Evolutionary conservation across 148 eudicot species (phyloP).

Genomic region (Suaeda aralocaspica): DNA sequence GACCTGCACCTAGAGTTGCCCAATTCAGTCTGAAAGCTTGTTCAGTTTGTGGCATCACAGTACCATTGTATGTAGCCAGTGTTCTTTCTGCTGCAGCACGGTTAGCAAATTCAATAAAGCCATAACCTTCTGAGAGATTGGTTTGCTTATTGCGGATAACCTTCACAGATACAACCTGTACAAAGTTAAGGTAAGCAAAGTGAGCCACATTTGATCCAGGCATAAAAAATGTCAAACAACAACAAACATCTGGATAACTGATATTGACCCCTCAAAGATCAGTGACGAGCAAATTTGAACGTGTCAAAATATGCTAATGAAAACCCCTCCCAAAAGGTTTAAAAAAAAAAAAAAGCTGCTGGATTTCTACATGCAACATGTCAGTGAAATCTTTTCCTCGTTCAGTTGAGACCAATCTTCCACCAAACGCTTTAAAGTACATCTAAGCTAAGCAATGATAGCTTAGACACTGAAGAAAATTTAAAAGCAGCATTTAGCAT

Average conservation of each 20-base stretch:
- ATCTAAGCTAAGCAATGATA: background rate
- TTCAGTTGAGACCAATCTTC: background rate
- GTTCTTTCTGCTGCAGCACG: constrained; percentile 83
- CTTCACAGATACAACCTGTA: constrained; percentile 63
- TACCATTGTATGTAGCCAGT: constrained; percentile 60
- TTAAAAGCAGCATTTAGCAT: background rate
- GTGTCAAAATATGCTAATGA: no score
- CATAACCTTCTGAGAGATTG: constrained; percentile 84
- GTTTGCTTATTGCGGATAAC: constrained; percentile 83
- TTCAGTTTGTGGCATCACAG: constrained; percentile 74
- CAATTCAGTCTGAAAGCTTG: constrained; percentile 83
- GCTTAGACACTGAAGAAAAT: background rate
- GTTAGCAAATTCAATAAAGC: constrained; percentile 72
- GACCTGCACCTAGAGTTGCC: constrained; percentile 91
- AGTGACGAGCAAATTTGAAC: no score
- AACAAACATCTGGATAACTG: background rate
- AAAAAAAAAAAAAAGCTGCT: no score
- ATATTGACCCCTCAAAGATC: background rate
- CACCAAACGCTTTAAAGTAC: background rate
- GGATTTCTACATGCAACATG: no score
- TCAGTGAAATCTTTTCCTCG: no score
- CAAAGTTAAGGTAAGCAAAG: background rate
- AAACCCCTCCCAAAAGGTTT: no score
- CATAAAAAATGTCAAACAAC: background rate
- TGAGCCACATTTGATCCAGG: background rate